Conservation (phyloP, 2,329 filamentous ascomycete genomes). For the Aspergillus tanneri region DNA sequence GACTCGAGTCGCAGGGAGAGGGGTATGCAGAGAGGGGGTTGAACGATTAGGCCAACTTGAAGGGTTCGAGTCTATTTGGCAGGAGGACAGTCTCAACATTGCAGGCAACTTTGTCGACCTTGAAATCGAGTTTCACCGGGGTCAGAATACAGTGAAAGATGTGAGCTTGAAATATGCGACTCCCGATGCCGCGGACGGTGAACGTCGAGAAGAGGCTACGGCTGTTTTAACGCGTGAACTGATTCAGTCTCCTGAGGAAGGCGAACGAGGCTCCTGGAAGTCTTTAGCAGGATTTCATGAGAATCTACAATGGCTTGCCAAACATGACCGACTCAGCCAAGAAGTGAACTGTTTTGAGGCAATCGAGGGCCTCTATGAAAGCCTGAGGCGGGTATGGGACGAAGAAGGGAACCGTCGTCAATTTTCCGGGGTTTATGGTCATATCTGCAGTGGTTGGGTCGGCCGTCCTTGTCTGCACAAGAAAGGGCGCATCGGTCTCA, state of each 20-base stretch:
- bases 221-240: conserved; percentile 44
- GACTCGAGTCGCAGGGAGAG: conserved; percentile 42
- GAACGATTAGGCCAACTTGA: conserved; percentile 45
- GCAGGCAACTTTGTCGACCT: conserved; percentile 49
- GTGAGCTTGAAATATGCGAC: conserved; percentile 46
- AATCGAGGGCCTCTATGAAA: conserved; percentile 44
- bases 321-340: conserved; percentile 45
- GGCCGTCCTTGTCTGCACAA: conserved; percentile 45
- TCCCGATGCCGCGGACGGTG: conserved; percentile 41
- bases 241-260: conserved; percentile 32
- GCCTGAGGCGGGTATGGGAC: conserved; percentile 44
- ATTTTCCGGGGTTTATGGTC: conserved; percentile 34
- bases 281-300: conserved; percentile 40
- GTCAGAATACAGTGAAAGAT: conserved; percentile 42
- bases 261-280: conserved; percentile 37
- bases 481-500: conserved; percentile 40
- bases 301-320: conserved; percentile 47
- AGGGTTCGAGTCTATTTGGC: conserved; percentile 49
- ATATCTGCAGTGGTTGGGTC: conserved; percentile 42
- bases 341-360: conserved; percentile 50
- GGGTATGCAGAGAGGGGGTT: conserved; percentile 45
- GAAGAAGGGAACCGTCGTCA: conserved; percentile 39
- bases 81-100: conserved; percentile 47
- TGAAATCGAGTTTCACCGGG: conserved; percentile 46
- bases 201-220: conserved; percentile 44